phyloP scores from a whole-genome alignment of 257 asterid species.

The Lantana camara region DNA sequence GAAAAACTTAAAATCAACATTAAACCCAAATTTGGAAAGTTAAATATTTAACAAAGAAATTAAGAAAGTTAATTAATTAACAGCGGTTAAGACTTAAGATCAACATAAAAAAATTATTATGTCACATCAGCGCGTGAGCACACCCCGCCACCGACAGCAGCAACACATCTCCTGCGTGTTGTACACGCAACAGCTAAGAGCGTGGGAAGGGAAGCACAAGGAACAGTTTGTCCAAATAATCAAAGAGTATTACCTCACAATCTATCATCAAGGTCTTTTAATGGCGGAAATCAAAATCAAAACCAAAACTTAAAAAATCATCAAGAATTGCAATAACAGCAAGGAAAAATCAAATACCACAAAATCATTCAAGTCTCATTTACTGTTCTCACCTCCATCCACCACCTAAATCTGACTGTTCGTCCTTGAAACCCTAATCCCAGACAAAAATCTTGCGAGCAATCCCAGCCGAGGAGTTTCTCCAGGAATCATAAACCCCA shows the following conservation, averaged over 20 bases:
- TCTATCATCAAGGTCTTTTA: constrained; percentile 13
- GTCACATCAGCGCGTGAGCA: constrained; percentile 19
- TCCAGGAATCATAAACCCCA: too few species aligned
- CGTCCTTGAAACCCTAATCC: constrained; percentile 43
- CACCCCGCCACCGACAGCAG: neutral
- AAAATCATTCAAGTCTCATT: constrained; percentile 36
- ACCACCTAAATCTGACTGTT: constrained; percentile 38
- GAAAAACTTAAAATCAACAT: too few species aligned
- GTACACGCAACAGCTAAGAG: neutral
- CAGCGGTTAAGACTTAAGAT: too few species aligned
- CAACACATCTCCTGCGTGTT: neutral
- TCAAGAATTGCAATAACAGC: neutral
- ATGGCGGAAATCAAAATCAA: constrained; percentile 6
- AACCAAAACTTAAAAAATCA: constrained; percentile 21
- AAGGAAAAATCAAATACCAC: neutral
- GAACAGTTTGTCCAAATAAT: neutral
- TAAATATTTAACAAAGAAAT: too few species aligned
- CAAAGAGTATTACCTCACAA: neutral
- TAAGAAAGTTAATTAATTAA: too few species aligned
- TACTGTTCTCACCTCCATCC: constrained; percentile 30
- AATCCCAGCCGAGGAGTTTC: too few species aligned
- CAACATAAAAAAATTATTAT: neutral
- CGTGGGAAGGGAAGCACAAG: neutral
- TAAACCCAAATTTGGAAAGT: too few species aligned
- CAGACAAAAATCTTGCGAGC: constrained; percentile 9